Evolutionary conservation across 768 basidiomycete genomes (phyloP).

Genomic region (Kwoniella sp.): DNA sequence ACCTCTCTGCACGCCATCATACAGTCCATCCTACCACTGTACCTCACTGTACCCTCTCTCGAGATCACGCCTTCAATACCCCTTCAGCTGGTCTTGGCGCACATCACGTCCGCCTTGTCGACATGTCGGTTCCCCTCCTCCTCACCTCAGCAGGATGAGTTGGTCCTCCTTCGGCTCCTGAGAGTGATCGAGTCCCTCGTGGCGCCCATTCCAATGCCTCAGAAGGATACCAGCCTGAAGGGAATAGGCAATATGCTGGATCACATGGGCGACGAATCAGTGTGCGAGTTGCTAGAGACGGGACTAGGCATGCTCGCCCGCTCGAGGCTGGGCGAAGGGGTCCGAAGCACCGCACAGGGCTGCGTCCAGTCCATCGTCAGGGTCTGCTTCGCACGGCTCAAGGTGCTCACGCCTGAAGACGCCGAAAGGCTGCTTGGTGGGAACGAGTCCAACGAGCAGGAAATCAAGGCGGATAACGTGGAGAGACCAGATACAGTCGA

Average conservation of each 20-base stretch:
- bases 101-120: conserved; percentile 81
- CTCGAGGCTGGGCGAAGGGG: conserved; percentile 63
- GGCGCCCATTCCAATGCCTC: conserved; percentile 48
- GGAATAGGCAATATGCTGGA: conserved; percentile 55
- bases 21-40: conserved; percentile 45
- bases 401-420: conserved; percentile 29
- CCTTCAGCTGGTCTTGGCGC: conserved; percentile 62
- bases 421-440: conserved; percentile 27
- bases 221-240: not conserved
- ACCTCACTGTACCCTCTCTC: conserved; percentile 26
- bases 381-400: conserved; percentile 69
- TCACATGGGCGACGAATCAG: conserved; percentile 82
- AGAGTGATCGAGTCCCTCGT: conserved; percentile 79
- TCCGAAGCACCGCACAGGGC: conserved; percentile 54
- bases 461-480: conserved; percentile 7
- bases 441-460: conserved; percentile 8
- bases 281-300: conserved; percentile 97
- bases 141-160: conserved; percentile 95
- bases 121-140: conserved; percentile 98
- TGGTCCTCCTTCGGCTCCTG: conserved; percentile 86
- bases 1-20: conserved; percentile 85
- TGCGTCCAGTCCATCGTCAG: conserved; percentile 85
- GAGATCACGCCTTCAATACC: conserved; percentile 55
- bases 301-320: conserved; percentile 95
- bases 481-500: conserved; percentile 1